Evolutionary conservation across 768 basidiomycete species (phyloP).

Genomic region (Galerina marginata): DNA sequence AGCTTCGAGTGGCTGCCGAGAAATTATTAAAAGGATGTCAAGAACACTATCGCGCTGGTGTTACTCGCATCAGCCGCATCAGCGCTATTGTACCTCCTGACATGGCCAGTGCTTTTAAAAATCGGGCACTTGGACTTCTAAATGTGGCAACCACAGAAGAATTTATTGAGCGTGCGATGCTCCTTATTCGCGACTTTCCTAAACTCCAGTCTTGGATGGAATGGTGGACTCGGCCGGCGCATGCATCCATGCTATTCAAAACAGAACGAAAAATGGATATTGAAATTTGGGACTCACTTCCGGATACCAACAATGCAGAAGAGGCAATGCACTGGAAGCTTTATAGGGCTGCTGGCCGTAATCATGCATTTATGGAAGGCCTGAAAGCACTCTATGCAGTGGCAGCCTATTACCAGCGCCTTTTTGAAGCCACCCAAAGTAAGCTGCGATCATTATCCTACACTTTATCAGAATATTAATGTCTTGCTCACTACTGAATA

Average conservation of each 20-base stretch:
- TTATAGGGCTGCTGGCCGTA: conserved; percentile 23
- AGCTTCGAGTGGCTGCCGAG: conserved; percentile 17
- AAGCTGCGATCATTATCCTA: no score
- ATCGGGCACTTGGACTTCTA: conserved; percentile 17
- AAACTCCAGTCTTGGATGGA: conserved; percentile 29
- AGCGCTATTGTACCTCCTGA: conserved; percentile 27
- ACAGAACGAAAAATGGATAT: conserved; percentile 19
- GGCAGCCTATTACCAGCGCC: no score
- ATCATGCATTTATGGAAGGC: conserved; percentile 24
- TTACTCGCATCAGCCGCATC: conserved; percentile 31
- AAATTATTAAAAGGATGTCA: conserved; percentile 33
- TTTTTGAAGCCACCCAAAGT: no score
- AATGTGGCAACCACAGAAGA: conserved; percentile 10
- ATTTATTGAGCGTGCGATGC: conserved; percentile 8
- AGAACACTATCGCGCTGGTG: conserved; percentile 35
- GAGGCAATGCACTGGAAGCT: conserved; percentile 36
- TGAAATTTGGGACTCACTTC: conserved; percentile 26
- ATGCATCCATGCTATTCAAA: no score
- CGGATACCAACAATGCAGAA: conserved; percentile 34
- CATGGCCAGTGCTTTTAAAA: conserved; percentile 19
- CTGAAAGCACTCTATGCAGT: no score
- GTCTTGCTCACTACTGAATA: no score
- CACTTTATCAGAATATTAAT: no score
- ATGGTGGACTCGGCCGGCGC: no score
- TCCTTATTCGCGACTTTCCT: conserved; percentile 27